Evolutionary conservation across 495 filamentous ascomycete species (phyloP), one percentile per base, ranked within the genome.

Genomic region (Penicillium daleae): DNA sequence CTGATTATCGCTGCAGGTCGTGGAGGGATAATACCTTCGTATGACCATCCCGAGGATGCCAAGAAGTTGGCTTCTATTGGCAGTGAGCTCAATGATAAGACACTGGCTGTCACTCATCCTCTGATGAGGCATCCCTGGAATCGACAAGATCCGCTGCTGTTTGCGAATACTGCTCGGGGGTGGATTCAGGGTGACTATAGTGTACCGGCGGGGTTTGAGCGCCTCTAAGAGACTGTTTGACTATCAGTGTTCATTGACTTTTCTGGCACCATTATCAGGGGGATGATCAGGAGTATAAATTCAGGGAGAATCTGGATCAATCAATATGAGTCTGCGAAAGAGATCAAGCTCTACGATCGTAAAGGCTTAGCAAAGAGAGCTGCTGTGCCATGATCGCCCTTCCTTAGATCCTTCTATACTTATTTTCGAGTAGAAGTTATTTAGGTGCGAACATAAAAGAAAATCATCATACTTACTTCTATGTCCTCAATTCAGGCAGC

Each of bases 71-170:
- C 29, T n/a, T 10, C 13, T n/a, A 52, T 52, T 52, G 49, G 49
- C 4, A 10, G 15, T n/a, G 26, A 32, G 49, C 7, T 17, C 12
- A 52, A 52, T 12, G 26, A 27, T 2, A 21, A 52, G 35, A 61
- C 61, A 33, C 21, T 60, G 6, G 66, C 61, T 17, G 55, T 46
- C 13, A 44, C 42, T 15, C 66, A 68, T 54, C 32, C 40, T 22
- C 22, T 27, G 24, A 57, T 65, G 54, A 19, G 62, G 31, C 66
- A 68, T 68, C 49, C 62, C 6, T 68, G 66, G 62, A 60, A 56
- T 57, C 35, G 59, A 9, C 59, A 66, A 22, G 60, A 42, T 21
- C 64, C 64, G 5, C 24, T 24, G 35, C 9, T 66, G 7, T 66
- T 66, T 63, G 64, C 64, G 10, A 52, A 59, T 26, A 56, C 64